Percentiles rank a stretch among this genome's conserved stretches.
Evolutionary conservation across 768 basidiomycete genomes (phyloP).

Genomic region (Nevesoporus exiguus): DNA sequence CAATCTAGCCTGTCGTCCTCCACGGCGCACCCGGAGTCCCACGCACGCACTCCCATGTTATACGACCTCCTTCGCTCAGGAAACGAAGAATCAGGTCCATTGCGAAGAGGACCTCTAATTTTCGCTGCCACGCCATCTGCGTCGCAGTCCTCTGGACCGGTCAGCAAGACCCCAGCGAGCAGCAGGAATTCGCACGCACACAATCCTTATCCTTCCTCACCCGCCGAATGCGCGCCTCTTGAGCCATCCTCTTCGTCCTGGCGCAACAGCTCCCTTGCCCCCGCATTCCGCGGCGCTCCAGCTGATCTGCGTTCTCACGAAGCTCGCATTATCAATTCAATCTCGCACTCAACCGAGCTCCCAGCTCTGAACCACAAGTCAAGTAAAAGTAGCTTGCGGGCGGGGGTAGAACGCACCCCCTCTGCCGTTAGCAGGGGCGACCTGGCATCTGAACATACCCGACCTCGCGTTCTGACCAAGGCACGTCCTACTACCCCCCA

Average conservation of each 20-base stretch:
- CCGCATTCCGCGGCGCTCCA: background rate
- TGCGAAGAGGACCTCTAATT: constrained; percentile 56
- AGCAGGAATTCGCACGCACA: background rate
- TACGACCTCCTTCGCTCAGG: constrained; percentile 23
- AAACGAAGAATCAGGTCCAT: constrained; percentile 13
- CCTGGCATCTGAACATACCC: constrained; percentile 9
- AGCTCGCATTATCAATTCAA: background rate
- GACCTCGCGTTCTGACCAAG: constrained; percentile 30
- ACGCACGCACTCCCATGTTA: constrained; percentile 11
- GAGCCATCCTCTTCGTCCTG: constrained; percentile 1
- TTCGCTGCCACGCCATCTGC: constrained; percentile 54
- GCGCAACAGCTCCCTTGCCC: constrained; percentile 1
- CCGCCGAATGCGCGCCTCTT: constrained; percentile 16
- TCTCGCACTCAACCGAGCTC: constrained; percentile 12
- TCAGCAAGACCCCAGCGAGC: constrained; percentile 2
- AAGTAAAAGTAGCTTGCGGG: constrained; percentile 13
- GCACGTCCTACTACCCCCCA: constrained; percentile 34
- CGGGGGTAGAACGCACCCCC: constrained; percentile 9
- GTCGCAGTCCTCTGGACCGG: constrained; percentile 13
- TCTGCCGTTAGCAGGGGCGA: constrained; percentile 11
- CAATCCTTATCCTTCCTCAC: constrained; percentile 29
- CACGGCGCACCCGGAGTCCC: background rate
- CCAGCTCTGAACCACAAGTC: constrained; percentile 12
- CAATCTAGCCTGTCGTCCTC: constrained; percentile 4
- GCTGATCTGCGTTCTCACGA: constrained; percentile 1